Evolutionary conservation across 2,329 filamentous ascomycete genomes (phyloP), one percentile per base, ranked within the genome.

Genomic region (Arthrobotrys musiformis): DNA sequence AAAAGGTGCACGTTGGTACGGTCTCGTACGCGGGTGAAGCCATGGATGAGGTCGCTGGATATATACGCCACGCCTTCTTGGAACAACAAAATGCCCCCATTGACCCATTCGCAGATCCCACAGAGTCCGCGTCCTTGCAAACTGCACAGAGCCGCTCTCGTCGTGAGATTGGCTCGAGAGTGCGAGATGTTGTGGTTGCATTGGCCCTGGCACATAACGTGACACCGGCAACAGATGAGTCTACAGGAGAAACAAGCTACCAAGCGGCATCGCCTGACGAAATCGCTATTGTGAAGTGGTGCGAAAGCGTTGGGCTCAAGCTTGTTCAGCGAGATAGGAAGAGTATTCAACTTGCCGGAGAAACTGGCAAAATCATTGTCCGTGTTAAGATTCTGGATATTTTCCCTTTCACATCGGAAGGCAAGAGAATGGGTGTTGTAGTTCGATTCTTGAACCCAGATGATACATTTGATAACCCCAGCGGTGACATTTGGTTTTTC

Each of bases 1-100:
- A 96, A 83, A 99, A 99, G 84, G 94, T 99, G 4, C 96, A 99
- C 81, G 93, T 99, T 64, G 95, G 96, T 8, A 99, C 95, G 8
- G 95, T 98, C 0, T 98, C 94, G 0, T 99, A 99, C 82, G 95
- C 94, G 35, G 97, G 97, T 80, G 95, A 99, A 82, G 94, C 95
- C 8, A 99, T 99, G 95, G 95, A 98, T 80, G 96, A 99, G 85
- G 95, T 99, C 11, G 86, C 89, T 11, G 88, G 92, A 0, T 97
- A 97, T 82, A 88, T 99, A 61, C 90, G 88, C 79, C 94, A 97
- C 83, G 92, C 91, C 4, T 97, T 98, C 81, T 87, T 90, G 11
- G 82, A 86, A 44, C 85, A 86, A 42, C 73, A 66, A 22, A 66
- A 40, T 6, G 33, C 68, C 8, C 69, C 69, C 6, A 19, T 60